These are phyloP conservation scores for Kickxella alabastrina DNA, from an alignment of 192 early-diverging fungal genomes.

Conservation along the genomic window DNA sequence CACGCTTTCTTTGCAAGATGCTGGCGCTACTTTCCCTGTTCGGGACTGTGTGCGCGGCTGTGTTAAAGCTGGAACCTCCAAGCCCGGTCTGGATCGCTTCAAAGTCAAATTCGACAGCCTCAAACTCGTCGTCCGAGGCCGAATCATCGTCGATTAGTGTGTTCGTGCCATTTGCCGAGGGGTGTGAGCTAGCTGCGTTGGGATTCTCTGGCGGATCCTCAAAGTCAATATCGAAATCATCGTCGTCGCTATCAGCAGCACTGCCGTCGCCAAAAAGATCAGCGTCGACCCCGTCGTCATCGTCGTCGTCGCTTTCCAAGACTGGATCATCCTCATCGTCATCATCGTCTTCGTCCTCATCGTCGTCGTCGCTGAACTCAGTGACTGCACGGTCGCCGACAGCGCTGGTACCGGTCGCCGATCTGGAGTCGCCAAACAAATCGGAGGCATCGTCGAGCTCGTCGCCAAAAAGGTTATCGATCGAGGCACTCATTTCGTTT, in stretches of 20 bases:
- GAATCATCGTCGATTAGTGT: conserved; percentile 9
- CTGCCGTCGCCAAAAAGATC: conserved; percentile 41
- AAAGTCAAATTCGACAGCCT: conserved; percentile 41
- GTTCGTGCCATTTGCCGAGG: conserved; percentile 12
- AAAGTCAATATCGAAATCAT: conserved; percentile 28
- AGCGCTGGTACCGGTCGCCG: conserved; percentile 19
- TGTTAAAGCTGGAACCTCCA: background rate
- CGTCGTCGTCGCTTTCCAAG: conserved; percentile 12
- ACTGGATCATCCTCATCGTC: conserved; percentile 9
- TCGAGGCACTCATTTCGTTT: conserved; percentile 49
- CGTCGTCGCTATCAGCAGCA: conserved; percentile 20
- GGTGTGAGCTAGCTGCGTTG: background rate
- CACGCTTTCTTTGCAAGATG: conserved; percentile 13
- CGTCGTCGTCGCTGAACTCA: conserved; percentile 3
- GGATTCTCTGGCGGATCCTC: conserved; percentile 21
- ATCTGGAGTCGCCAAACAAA: conserved; percentile 11
- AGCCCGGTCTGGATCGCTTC: conserved; percentile 14
- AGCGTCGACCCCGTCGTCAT: conserved; percentile 14
- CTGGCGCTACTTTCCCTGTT: background rate
- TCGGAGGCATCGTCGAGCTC: conserved; percentile 17
- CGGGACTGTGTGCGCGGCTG: background rate
- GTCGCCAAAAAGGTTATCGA: conserved; percentile 41
- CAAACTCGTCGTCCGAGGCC: conserved; percentile 48
- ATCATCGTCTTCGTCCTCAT: conserved; percentile 1
- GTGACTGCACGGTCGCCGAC: conserved; percentile 3